These are phyloP conservation scores for Ophiostoma pallidulum DNA, from an alignment of 2,329 filamentous ascomycete genomes.

Conservation along the genomic window DNA sequence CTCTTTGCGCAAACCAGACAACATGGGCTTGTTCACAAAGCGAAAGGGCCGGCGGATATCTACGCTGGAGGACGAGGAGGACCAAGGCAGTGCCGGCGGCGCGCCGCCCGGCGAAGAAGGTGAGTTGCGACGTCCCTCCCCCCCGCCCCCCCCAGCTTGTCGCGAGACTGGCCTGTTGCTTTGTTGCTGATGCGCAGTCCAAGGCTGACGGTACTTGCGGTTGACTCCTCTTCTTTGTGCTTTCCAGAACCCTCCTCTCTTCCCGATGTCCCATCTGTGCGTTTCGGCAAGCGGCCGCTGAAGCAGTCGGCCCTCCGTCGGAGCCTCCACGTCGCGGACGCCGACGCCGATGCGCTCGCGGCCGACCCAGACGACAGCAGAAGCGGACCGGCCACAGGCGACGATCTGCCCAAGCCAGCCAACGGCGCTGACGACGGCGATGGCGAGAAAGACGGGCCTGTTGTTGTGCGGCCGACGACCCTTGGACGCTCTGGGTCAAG, in stretches of 20 bases:
- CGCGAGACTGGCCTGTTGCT: too few species aligned
- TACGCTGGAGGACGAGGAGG: conserved; percentile 56
- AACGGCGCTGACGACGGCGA: conserved; percentile 19
- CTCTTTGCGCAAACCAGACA: not conserved
- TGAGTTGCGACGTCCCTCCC: conserved; percentile 25
- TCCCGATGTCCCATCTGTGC: conserved; percentile 31
- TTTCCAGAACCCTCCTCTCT: conserved; percentile 24
- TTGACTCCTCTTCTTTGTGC: conserved; percentile 16
- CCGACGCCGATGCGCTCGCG: not conserved
- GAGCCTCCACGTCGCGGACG: conserved; percentile 35
- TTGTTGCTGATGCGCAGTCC: conserved; percentile 16
- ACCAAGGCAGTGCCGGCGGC: conserved; percentile 17
- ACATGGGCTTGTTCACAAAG: conserved; percentile 50
- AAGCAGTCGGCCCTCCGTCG: conserved; percentile 51
- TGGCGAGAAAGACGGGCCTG: conserved; percentile 36
- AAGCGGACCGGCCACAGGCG: not conserved
- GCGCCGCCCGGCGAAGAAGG: conserved; percentile 18
- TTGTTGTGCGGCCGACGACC: conserved; percentile 38
- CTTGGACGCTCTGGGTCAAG: conserved; percentile 37
- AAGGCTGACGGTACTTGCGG: conserved; percentile 3
- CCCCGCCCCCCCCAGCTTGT: conserved; percentile 10
- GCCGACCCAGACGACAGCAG: too few species aligned
- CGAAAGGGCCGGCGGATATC: conserved; percentile 71
- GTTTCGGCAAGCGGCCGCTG: conserved; percentile 41
- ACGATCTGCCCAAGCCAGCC: not conserved